These are phyloP conservation scores for Cyberlindnera meyerae DNA, from an alignment of 805 yeast species.

Conservation along the genomic window DNA sequence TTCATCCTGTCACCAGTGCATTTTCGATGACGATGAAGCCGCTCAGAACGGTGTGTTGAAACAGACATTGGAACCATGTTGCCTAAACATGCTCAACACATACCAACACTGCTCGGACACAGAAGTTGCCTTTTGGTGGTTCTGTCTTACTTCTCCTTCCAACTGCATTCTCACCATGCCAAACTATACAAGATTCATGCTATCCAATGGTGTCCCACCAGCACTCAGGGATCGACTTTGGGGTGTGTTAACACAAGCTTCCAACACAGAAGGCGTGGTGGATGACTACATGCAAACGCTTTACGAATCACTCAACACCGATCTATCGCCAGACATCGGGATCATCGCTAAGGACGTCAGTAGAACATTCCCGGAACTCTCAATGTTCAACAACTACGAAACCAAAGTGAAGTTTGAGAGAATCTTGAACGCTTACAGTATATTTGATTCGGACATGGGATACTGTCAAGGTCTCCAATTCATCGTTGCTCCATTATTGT, in stretches of 20 bases:
- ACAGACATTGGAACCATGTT: constrained; percentile 18
- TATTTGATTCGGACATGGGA: constrained; percentile 61
- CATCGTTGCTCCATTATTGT: constrained; percentile 53
- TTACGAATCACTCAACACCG: constrained; percentile 34
- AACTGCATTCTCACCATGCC: constrained; percentile 43
- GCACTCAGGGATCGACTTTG: constrained; percentile 40
- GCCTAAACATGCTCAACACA: constrained; percentile 14
- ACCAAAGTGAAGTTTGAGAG: constrained; percentile 43
- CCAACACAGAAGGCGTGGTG: constrained; percentile 18
- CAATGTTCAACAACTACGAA: constrained; percentile 39
- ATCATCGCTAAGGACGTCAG: constrained; percentile 53
- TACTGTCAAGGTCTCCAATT: constrained; percentile 66
- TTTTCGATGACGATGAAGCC: constrained; percentile 22
- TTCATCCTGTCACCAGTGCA: constrained; percentile 22
- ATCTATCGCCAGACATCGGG: constrained; percentile 38
- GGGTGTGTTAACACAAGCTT: constrained; percentile 29
- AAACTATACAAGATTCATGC: constrained; percentile 40
- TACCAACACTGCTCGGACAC: constrained; percentile 16
- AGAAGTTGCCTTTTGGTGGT: constrained; percentile 40
- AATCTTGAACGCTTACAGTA: constrained; percentile 56
- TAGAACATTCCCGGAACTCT: constrained; percentile 54
- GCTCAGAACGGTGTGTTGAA: constrained; percentile 16
- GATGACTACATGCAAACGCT: constrained; percentile 27
- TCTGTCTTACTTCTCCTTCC: constrained; percentile 39
- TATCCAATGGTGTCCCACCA: constrained; percentile 38